These are phyloP conservation scores for Pseudogymnoascus sp. DNA, from an alignment of 2,329 filamentous ascomycete species.

Conservation along the genomic window DNA sequence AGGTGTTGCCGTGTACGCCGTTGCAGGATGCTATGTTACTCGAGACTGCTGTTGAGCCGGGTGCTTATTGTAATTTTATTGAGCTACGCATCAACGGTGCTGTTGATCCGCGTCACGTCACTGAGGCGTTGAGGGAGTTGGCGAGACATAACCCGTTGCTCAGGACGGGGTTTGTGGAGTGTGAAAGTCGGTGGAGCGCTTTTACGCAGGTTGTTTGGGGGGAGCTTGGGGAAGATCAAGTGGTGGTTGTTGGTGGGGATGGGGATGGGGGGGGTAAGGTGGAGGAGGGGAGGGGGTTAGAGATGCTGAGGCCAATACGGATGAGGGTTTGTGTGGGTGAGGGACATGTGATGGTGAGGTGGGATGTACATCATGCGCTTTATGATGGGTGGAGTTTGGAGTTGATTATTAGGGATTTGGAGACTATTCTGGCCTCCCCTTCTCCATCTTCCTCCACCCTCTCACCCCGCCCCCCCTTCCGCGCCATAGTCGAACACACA, in stretches of 20 bases:
- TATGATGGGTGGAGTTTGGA: constrained; percentile 95
- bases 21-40: constrained; percentile 73
- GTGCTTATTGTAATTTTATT: constrained; percentile 71
- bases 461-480: constrained; percentile 47
- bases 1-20: constrained; percentile 54
- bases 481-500: constrained; percentile 46
- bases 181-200: constrained; percentile 33
- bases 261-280: too few relatives aligned
- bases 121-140: constrained; percentile 41
- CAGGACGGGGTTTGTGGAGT: constrained; percentile 62
- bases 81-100: constrained; percentile 37
- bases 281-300: constrained; percentile 17
- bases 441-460: constrained; percentile 37
- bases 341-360: constrained; percentile 24
- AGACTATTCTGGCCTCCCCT: constrained; percentile 29
- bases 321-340: neutral
- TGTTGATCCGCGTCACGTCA: constrained; percentile 31
- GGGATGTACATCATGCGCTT: constrained; percentile 67
- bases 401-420: constrained; percentile 59
- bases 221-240: constrained; percentile 32
- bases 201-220: constrained; percentile 60
- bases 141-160: constrained; percentile 54
- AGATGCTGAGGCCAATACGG: neutral
- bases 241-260: constrained; percentile 31
- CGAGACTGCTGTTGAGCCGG: constrained; percentile 53